A percentile compares a stretch with the other conserved stretches of the same genome.
phyloP scores from a whole-genome alignment of 2,329 filamentous ascomycete genomes.

The Davidsoniella australis region DNA sequence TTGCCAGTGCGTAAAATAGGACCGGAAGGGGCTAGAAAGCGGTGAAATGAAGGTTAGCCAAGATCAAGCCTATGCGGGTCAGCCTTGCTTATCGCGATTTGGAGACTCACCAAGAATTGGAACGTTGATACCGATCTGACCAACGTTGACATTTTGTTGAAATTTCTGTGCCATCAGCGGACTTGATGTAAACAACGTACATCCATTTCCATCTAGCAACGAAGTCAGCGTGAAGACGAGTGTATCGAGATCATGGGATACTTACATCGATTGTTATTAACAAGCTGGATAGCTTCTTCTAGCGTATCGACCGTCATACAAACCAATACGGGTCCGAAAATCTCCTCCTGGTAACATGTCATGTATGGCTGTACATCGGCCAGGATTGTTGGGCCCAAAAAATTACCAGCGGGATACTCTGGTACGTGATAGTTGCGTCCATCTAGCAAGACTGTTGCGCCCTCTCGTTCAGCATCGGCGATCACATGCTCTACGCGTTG shows the following conservation, averaged over 20 bases:
- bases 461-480: conserved; percentile 14
- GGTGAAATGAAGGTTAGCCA: not conserved
- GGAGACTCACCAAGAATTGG: conserved; percentile 13
- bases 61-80: not conserved
- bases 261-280: conserved; percentile 18
- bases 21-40: conserved; percentile 13
- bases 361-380: conserved; percentile 15
- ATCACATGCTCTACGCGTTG: conserved; percentile 15
- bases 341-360: conserved; percentile 17
- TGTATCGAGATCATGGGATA: not conserved
- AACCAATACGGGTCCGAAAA: conserved; percentile 17
- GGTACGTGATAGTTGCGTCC: conserved; percentile 14
- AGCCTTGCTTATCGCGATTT: not conserved
- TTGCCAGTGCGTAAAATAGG: conserved; percentile 15
- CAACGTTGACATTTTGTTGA: conserved; percentile 15
- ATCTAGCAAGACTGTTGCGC: conserved; percentile 16
- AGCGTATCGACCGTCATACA: conserved; percentile 15
- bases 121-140: conserved; percentile 17
- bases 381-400: conserved; percentile 16
- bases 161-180: conserved; percentile 14
- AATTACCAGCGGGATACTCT: conserved; percentile 17
- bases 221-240: not conserved
- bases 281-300: conserved; percentile 16
- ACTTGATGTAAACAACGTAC: conserved; percentile 15
- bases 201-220: conserved; percentile 15